Evolutionary conservation across 345 rosid genomes (phyloP).

Genomic region (Citrus mangshanensis): DNA sequence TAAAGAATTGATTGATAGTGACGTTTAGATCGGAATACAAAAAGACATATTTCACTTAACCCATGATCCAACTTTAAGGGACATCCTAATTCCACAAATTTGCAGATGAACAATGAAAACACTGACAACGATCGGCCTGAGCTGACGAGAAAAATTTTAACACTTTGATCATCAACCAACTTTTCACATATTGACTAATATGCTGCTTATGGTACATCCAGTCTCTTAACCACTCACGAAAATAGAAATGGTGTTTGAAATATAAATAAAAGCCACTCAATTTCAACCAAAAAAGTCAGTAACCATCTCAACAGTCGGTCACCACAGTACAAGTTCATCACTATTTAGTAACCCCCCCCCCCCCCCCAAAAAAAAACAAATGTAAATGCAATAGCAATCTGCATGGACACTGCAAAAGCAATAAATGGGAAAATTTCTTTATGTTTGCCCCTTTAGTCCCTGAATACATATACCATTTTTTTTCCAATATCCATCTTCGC

Average conservation of each 20-base stretch:
- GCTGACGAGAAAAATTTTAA: not conserved
- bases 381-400: not conserved
- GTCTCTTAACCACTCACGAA: not conserved
- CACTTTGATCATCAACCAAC: not conserved
- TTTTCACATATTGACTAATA: not conserved
- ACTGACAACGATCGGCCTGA: too few relatives aligned
- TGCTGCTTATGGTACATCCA: not conserved
- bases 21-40: not conserved
- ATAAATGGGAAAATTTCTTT: not conserved
- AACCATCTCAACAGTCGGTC: not conserved
- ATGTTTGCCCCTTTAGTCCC: not conserved
- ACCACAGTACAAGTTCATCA: not conserved
- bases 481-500: not conserved
- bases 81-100: not conserved
- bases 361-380: too few relatives aligned
- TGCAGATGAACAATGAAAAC: not conserved
- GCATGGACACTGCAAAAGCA: not conserved
- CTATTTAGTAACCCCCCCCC: too few relatives aligned
- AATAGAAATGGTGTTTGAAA: too few relatives aligned
- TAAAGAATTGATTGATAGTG: not conserved
- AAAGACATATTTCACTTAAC: not conserved
- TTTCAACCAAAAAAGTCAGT: not conserved
- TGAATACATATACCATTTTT: not conserved
- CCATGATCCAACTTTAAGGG: not conserved
- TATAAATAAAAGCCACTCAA: not conserved